Conservation (phyloP, 768 basidiomycete species). For the Naematelia aurantialba region DNA sequence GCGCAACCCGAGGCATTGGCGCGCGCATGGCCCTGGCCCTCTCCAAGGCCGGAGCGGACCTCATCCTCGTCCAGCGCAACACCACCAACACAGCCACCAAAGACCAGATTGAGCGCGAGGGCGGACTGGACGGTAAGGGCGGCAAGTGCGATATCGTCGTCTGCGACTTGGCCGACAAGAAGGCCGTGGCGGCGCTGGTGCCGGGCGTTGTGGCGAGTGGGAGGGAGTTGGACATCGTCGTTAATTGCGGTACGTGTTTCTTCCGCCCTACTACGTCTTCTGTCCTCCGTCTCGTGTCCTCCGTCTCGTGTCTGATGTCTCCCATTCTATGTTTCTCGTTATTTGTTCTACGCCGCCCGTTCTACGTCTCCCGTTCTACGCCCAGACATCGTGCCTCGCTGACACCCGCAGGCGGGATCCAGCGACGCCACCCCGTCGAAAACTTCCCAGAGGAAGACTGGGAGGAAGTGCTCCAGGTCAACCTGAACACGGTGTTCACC, state of each 20-base stretch:
- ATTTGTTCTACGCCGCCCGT: too few species aligned
- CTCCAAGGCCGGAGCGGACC: conserved; percentile 52
- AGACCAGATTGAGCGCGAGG: conserved; percentile 48
- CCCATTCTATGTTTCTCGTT: too few species aligned
- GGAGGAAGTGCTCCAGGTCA: conserved; percentile 75
- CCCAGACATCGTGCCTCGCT: not conserved
- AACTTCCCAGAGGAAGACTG: conserved; percentile 66
- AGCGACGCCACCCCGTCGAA: conserved; percentile 55
- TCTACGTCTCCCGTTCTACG: too few species aligned
- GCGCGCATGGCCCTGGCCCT: conserved; percentile 50
- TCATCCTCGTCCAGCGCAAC: conserved; percentile 54
- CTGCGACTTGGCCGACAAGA: conserved; percentile 60
- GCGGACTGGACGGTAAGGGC: conserved; percentile 40
- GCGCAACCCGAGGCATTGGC: conserved; percentile 52
- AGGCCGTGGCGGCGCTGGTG: conserved; percentile 57
- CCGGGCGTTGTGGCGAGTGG: conserved; percentile 53
- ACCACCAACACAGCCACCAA: conserved; percentile 49
- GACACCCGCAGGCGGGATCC: conserved; percentile 37
- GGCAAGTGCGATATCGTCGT: conserved; percentile 54
- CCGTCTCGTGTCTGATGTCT: not conserved
- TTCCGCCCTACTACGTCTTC: conserved; percentile 12
- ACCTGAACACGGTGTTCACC: conserved; percentile 81
- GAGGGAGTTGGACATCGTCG: conserved; percentile 60
- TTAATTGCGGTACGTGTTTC: conserved; percentile 68
- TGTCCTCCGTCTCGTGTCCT: not conserved